phyloP scores from a whole-genome alignment of 2,329 filamentous ascomycete species.

The Fusarium sp. region DNA sequence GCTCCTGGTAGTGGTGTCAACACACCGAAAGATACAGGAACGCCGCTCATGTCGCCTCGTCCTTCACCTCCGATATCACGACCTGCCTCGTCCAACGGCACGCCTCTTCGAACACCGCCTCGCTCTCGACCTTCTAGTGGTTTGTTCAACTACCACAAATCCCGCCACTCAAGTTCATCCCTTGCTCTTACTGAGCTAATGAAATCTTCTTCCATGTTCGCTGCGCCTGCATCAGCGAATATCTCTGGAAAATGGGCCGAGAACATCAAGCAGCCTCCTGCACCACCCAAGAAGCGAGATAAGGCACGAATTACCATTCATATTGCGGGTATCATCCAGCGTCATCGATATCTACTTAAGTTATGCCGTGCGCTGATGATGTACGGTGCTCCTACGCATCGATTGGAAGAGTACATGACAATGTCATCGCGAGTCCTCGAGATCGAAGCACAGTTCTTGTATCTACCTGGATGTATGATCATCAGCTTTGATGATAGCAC shows the following conservation, averaged over 20 bases:
- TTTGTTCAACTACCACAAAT: slow-evolving; percentile 57
- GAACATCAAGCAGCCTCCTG: slow-evolving; percentile 55
- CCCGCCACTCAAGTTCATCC: slow-evolving; percentile 57
- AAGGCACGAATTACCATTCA: slow-evolving; percentile 64
- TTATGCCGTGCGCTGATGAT: slow-evolving; percentile 89
- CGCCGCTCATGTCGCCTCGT: slow-evolving; percentile 56
- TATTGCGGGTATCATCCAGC: slow-evolving; percentile 76
- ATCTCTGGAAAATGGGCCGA: slow-evolving; percentile 59
- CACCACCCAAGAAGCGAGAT: slow-evolving; percentile 53
- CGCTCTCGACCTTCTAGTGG: slow-evolving; percentile 53
- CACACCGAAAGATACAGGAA: slow-evolving; percentile 55
- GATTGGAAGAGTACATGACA: slow-evolving; percentile 89
- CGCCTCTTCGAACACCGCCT: slow-evolving; percentile 47
- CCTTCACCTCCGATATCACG: slow-evolving; percentile 57
- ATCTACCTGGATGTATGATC: slow-evolving; percentile 93
- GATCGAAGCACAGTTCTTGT: slow-evolving; percentile 89
- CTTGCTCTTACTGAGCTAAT: slow-evolving; percentile 63
- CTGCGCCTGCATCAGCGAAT: slow-evolving; percentile 59
- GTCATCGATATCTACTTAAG: slow-evolving; percentile 85
- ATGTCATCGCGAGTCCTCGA: slow-evolving; percentile 91
- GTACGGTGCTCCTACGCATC: slow-evolving; percentile 90
- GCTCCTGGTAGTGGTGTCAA: slow-evolving; percentile 54
- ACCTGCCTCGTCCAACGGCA: slow-evolving; percentile 53
- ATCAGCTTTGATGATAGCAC: slow-evolving; percentile 84
- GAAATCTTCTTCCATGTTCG: slow-evolving; percentile 65